phyloP scores from a whole-genome alignment of 345 rosid genomes.

The Draba incana region DNA sequence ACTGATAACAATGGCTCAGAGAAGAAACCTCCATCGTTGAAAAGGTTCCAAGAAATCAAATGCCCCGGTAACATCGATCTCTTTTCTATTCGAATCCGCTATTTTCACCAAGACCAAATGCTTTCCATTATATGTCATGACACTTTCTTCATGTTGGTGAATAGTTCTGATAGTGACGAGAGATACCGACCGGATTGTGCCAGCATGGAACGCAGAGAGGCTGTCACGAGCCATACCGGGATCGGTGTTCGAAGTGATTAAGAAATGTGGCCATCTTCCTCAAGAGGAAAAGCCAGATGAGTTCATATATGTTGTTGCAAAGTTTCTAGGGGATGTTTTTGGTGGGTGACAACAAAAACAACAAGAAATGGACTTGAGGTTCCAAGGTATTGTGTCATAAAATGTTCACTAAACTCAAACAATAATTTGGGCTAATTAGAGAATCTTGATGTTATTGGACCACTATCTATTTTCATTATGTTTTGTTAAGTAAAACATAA shows the following conservation, averaged over 20 bases:
- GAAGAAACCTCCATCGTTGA: constrained; percentile 50
- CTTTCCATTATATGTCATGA: neutral
- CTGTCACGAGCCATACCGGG: constrained; percentile 74
- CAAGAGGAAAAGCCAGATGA: constrained; percentile 89
- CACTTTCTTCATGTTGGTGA: constrained; percentile 20
- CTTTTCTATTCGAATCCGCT: neutral
- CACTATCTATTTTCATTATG: neutral
- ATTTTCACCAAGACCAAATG: neutral
- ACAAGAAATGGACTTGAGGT: constrained; percentile 7
- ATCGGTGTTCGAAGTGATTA: constrained; percentile 62
- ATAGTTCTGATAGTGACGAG: constrained; percentile 82
- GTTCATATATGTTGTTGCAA: constrained; percentile 64
- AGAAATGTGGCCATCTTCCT: constrained; percentile 88
- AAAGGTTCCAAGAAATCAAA: constrained; percentile 64
- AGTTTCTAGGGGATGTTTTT: constrained; percentile 62
- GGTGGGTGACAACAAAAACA: constrained; percentile 42
- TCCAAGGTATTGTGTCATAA: constrained; percentile 38
- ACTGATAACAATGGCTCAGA: constrained; percentile 45
- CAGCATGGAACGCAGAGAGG: constrained; percentile 86
- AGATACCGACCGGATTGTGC: constrained; percentile 79
- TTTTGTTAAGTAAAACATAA: neutral
- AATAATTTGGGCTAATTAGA: neutral
- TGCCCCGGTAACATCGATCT: constrained; percentile 73
- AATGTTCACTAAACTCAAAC: neutral
- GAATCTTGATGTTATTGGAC: constrained; percentile 13